Percentiles rank a stretch among this genome's conserved stretches.
Conservation (phyloP, 2,329 filamentous ascomycete species). For the Fusarium clavum region DNA sequence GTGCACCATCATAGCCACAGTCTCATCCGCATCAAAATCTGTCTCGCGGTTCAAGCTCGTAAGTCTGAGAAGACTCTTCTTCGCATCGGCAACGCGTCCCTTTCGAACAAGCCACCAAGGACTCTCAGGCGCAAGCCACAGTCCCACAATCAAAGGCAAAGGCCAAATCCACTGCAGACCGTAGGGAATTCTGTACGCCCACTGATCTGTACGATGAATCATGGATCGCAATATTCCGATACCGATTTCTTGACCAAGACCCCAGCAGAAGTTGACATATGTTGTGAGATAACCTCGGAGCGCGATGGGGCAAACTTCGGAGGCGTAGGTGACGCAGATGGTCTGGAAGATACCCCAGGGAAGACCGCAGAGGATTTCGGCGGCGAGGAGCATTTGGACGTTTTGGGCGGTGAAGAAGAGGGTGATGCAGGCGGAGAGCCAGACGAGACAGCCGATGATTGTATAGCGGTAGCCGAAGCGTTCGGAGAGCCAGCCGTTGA, state of each 20-base stretch:
- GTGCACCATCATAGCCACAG: constrained; percentile 91
- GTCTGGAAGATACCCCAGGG: constrained; percentile 44
- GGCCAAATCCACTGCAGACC: constrained; percentile 85
- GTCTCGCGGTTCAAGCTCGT: constrained; percentile 72
- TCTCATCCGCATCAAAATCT: constrained; percentile 84
- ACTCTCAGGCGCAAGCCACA: constrained; percentile 76
- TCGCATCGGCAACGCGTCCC: constrained; percentile 73
- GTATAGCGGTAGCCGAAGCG: constrained; percentile 38
- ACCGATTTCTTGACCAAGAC: constrained; percentile 77
- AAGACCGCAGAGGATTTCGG: constrained; percentile 39
- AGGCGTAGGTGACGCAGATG: constrained; percentile 53
- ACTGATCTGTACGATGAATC: constrained; percentile 72
- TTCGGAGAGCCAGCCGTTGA: constrained; percentile 39
- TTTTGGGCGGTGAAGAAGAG: constrained; percentile 42
- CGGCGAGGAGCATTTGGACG: constrained; percentile 38
- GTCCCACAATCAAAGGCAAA: constrained; percentile 71
- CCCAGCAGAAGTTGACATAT: constrained; percentile 83
- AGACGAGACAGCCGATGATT: constrained; percentile 39
- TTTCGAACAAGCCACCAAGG: constrained; percentile 81
- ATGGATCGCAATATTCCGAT: constrained; percentile 79
- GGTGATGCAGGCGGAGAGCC: constrained; percentile 36
- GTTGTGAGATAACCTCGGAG: constrained; percentile 78
- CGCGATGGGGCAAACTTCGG: constrained; percentile 78
- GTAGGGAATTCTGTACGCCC: constrained; percentile 77
- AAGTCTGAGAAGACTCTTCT: constrained; percentile 72